These are phyloP conservation scores for Sinapis alba DNA, from an alignment of 441 rosid genomes.

Conservation along the genomic window DNA sequence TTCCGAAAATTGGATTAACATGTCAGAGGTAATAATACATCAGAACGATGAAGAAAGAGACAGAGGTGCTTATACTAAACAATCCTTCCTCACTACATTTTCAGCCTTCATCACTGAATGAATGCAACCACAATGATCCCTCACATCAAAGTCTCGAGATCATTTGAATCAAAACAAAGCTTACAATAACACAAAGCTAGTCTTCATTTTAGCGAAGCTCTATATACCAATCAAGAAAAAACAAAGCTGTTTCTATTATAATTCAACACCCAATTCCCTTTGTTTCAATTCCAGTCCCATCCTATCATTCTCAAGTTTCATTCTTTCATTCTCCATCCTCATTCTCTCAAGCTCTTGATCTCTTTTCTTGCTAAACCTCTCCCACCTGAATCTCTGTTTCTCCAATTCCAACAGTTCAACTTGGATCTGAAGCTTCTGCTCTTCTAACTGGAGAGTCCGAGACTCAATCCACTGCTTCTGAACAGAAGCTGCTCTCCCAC, in stretches of 20 bases:
- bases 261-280: conserved; percentile 58
- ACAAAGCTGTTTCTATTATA: neutral
- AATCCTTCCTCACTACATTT: neutral
- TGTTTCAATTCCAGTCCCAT: conserved; percentile 72
- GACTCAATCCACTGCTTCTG: conserved; percentile 81
- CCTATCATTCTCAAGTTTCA: conserved; percentile 86
- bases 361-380: conserved; percentile 78
- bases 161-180: conserved; percentile 13
- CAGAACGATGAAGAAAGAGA: neutral
- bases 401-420: conserved; percentile 76
- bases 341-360: conserved; percentile 74
- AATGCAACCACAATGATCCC: conserved; percentile 21
- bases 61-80: neutral
- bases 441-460: conserved; percentile 67
- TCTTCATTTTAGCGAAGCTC: neutral
- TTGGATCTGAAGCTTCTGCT: conserved; percentile 77
- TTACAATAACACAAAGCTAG: neutral
- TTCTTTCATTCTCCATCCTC: conserved; percentile 83
- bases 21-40: conserved; percentile 9
- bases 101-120: neutral
- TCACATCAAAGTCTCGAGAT: conserved; percentile 34
- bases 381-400: conserved; percentile 83
- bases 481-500: conserved; percentile 24
- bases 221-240: conserved; percentile 17
- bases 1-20: neutral